These are phyloP conservation scores for Diversispora eburnea DNA, from an alignment of 192 early-diverging fungal species.

Conservation along the genomic window DNA sequence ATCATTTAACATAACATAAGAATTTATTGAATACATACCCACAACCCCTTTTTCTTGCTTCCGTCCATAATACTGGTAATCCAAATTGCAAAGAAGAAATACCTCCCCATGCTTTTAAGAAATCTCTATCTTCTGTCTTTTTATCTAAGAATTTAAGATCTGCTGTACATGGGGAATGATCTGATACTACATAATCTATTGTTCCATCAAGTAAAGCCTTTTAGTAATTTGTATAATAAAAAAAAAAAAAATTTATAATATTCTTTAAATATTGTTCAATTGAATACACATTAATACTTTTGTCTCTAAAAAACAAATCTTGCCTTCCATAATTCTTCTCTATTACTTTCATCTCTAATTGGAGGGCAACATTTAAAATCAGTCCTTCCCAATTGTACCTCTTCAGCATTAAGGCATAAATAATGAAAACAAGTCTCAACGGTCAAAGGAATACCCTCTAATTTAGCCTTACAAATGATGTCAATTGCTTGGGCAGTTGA, in stretches of 20 bases:
- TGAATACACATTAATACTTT: not conserved
- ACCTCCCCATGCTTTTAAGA: constrained; percentile 78
- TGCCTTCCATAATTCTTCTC: constrained; percentile 63
- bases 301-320: not conserved
- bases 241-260: not conserved
- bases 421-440: constrained; percentile 87
- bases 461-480: constrained; percentile 67
- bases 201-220: constrained; percentile 67
- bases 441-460: constrained; percentile 64
- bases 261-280: not conserved
- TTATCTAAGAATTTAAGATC: constrained; percentile 65
- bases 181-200: constrained; percentile 79
- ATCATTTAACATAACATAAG: no score
- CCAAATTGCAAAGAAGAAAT: constrained; percentile 78
- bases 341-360: constrained; percentile 66
- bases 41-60: constrained; percentile 62
- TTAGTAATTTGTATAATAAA: not conserved
- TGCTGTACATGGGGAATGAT: constrained; percentile 79
- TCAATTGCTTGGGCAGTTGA: constrained; percentile 74
- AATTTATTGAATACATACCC: constrained; percentile 32
- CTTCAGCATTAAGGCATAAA: constrained; percentile 63
- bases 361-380: constrained; percentile 87
- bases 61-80: constrained; percentile 76
- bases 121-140: constrained; percentile 53
- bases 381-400: constrained; percentile 64